Evolutionary conservation across 2,329 filamentous ascomycete species (phyloP).

Genomic region (Monilinia laxa): DNA sequence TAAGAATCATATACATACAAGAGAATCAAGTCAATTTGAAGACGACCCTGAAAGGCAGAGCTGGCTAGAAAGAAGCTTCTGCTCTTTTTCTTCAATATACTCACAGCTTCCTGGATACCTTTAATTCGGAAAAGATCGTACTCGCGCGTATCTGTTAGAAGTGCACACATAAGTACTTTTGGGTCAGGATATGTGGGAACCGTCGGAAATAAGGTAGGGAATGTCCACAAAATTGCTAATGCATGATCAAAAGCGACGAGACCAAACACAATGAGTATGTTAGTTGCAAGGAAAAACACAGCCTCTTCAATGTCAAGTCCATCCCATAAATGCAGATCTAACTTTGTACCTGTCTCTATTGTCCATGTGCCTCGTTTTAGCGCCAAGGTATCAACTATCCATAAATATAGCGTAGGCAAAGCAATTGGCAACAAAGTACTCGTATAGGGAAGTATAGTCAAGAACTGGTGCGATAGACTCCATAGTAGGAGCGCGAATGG

Average conservation of each 20-base stretch:
- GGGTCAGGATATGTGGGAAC: conserved; percentile 52
- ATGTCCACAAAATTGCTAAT: conserved; percentile 62
- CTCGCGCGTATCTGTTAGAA: conserved; percentile 46
- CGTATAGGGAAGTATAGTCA: conserved; percentile 57
- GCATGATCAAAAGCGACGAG: conserved; percentile 68
- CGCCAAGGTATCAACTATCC: conserved; percentile 69
- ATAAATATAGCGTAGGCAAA: conserved; percentile 67
- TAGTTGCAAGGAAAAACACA: conserved; percentile 70
- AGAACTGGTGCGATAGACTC: conserved; percentile 62
- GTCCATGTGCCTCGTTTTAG: conserved; percentile 69
- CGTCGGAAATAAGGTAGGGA: conserved; percentile 56
- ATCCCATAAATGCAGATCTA: conserved; percentile 61
- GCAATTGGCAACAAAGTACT: conserved; percentile 60
- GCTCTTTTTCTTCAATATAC: conserved; percentile 61
- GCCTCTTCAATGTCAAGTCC: conserved; percentile 72
- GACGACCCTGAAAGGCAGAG: conserved; percentile 63
- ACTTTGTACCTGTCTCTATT: conserved; percentile 66
- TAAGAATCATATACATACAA: conserved; percentile 47
- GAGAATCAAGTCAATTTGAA: conserved; percentile 66
- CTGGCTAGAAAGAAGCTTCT: conserved; percentile 73
- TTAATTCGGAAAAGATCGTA: conserved; percentile 59
- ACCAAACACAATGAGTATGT: conserved; percentile 67
- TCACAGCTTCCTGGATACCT: conserved; percentile 59
- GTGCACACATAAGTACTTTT: conserved; percentile 51
- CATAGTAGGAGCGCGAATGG: conserved; percentile 65